A percentile compares a stretch with the other conserved stretches of the same genome.
Evolutionary conservation across 768 basidiomycete genomes (phyloP).

Genomic region (Boletus coccyginus): DNA sequence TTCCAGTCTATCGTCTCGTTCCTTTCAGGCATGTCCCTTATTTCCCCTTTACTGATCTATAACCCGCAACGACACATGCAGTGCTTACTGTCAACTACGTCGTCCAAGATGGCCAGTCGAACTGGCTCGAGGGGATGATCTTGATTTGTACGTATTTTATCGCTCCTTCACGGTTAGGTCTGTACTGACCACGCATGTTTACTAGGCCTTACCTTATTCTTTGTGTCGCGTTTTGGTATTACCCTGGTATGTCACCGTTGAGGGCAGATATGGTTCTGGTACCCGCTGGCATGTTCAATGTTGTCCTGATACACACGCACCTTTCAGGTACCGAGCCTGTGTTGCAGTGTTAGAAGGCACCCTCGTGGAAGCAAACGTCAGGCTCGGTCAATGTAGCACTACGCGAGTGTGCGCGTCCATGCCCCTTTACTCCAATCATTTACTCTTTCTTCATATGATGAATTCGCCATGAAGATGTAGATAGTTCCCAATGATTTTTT

Average conservation of each 20-base stretch:
- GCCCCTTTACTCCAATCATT: neutral
- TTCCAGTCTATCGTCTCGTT: constrained; percentile 56
- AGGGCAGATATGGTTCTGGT: neutral
- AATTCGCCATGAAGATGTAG: constrained; percentile 17
- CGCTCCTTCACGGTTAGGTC: neutral
- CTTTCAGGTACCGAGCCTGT: neutral
- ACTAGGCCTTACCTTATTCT: constrained; percentile 54
- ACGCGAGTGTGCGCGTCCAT: neutral
- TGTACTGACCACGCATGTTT: neutral
- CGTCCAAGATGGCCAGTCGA: constrained; percentile 82
- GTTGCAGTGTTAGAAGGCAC: neutral
- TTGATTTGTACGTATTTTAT: constrained; percentile 51
- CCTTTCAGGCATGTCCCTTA: constrained; percentile 20
- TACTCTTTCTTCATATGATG: neutral
- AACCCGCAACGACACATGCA: constrained; percentile 19
- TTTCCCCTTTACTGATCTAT: neutral
- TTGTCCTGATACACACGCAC: constrained; percentile 1
- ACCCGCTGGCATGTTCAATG: neutral
- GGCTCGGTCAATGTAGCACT: neutral
- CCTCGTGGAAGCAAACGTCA: neutral
- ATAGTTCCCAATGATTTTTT: neutral
- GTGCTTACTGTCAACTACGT: constrained; percentile 85
- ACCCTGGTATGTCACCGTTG: constrained; percentile 37
- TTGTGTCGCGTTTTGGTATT: constrained; percentile 52
- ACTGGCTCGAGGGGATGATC: constrained; percentile 87